A percentile compares a stretch with the other conserved stretches of the same genome.
Evolutionary conservation across 768 basidiomycete genomes (phyloP).

Genomic region (Hortiboletus flavorubellus): DNA sequence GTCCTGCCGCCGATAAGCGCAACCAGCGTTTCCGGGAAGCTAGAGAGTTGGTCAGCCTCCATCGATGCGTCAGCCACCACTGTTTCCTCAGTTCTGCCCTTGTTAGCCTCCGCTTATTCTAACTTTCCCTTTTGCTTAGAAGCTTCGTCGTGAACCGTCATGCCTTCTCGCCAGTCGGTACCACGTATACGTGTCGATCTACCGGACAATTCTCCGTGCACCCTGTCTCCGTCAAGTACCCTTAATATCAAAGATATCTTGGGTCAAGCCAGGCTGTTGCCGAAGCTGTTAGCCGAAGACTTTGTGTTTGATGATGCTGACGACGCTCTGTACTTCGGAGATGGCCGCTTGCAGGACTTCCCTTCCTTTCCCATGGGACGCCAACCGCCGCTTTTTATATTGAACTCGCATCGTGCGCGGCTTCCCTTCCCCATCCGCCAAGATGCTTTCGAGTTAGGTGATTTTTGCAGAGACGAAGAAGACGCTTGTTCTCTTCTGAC

Average conservation of each 20-base stretch:
- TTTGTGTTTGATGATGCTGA: constrained; percentile 16
- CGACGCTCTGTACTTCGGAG: constrained; percentile 7
- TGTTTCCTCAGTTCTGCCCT: neutral
- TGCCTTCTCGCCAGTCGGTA: constrained; percentile 15
- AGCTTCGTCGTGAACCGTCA: constrained; percentile 9
- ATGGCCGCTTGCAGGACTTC: constrained; percentile 17
- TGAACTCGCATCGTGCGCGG: constrained; percentile 21
- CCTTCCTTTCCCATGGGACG: constrained; percentile 32
- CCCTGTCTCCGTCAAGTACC: constrained; percentile 21
- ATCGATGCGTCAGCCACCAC: constrained; percentile 20
- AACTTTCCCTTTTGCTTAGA: constrained; percentile 5
- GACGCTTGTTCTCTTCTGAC: constrained; percentile 18
- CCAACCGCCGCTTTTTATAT: constrained; percentile 28
- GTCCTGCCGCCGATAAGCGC: neutral
- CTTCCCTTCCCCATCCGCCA: constrained; percentile 22
- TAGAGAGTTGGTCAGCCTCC: constrained; percentile 22
- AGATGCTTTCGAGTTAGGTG: constrained; percentile 19
- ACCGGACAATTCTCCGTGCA: constrained; percentile 10
- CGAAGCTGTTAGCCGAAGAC: constrained; percentile 23
- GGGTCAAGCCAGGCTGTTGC: constrained; percentile 7
- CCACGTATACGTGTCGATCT: constrained; percentile 24
- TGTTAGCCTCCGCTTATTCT: constrained; percentile 8
- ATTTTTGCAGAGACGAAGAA: constrained; percentile 20
- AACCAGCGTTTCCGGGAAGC: neutral
- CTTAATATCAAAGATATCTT: constrained; percentile 27